Conservation (phyloP, 768 basidiomycete genomes). For the Lyophyllum decastes region DNA sequence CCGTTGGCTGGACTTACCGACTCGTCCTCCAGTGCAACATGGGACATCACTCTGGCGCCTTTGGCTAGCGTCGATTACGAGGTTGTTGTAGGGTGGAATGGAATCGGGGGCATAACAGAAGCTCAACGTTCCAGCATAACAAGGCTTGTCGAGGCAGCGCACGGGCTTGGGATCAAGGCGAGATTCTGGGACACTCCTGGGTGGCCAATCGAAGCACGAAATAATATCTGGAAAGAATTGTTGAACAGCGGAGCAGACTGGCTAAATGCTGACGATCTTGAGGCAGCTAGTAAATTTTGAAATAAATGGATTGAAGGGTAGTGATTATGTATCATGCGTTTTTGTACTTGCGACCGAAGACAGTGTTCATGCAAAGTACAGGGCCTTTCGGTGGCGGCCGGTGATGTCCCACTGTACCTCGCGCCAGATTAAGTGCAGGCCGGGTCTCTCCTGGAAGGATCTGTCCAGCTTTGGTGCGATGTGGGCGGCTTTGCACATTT, state of each 20-base stretch:
- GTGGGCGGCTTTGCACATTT: slow-evolving; percentile 27
- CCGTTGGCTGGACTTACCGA: slow-evolving; percentile 41
- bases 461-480: slow-evolving; percentile 51
- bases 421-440: slow-evolving; percentile 54
- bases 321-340: slow-evolving; percentile 13
- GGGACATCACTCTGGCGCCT: slow-evolving; percentile 43
- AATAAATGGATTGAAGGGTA: slow-evolving; percentile 6
- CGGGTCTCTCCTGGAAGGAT: slow-evolving; percentile 58
- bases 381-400: slow-evolving; percentile 22
- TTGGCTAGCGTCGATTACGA: slow-evolving; percentile 52
- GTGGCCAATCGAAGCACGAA: slow-evolving; percentile 44
- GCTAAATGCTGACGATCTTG: slow-evolving; percentile 54
- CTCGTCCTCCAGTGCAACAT: slow-evolving; percentile 34
- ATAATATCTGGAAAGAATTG: slow-evolving; percentile 45
- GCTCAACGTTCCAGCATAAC: slow-evolving; percentile 38
- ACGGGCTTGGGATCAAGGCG: slow-evolving; percentile 43
- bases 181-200: slow-evolving; percentile 57
- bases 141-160: slow-evolving; percentile 43
- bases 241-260: slow-evolving; percentile 47
- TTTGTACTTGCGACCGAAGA: slow-evolving; percentile 34
- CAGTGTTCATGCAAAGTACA: slow-evolving; percentile 28
- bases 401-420: slow-evolving; percentile 47
- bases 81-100: slow-evolving; percentile 42
- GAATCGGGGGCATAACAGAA: slow-evolving; percentile 38
- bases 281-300: slow-evolving; percentile 38